phyloP scores from a whole-genome alignment of 139 green algal genomes.

The Chlorella sp. region DNA sequence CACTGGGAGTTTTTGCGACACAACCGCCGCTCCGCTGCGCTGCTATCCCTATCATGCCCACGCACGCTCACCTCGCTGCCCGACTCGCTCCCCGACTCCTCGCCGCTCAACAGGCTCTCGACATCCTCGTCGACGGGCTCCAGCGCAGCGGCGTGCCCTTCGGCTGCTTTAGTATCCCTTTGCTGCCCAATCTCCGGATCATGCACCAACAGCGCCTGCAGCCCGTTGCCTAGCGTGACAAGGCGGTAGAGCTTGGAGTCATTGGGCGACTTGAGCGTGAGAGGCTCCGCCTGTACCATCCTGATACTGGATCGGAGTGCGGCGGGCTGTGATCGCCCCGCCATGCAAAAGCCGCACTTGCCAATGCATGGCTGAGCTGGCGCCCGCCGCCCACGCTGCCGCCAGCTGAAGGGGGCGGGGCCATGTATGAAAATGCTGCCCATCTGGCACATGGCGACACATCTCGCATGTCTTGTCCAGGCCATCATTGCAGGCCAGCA shows the following conservation, averaged over 20 bases:
- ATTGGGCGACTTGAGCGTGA: constrained; percentile 48
- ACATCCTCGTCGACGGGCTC: constrained; percentile 52
- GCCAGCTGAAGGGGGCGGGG: too few relatives aligned
- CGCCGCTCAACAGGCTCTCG: constrained; percentile 37
- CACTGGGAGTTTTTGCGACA: neutral
- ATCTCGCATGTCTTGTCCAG: too few relatives aligned
- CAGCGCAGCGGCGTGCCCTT: constrained; percentile 1
- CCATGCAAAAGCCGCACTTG: too few relatives aligned
- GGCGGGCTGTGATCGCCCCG: too few relatives aligned
- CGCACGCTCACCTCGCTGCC: neutral
- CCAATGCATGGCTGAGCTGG: neutral
- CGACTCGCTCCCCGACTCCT: neutral
- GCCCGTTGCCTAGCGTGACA: constrained; percentile 78
- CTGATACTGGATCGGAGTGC: too few relatives aligned
- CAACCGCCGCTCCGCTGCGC: neutral
- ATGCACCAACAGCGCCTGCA: constrained; percentile 85
- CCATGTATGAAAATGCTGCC: too few relatives aligned
- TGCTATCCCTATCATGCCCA: neutral
- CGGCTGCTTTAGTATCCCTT: constrained; percentile 22
- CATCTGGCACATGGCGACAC: too few relatives aligned
- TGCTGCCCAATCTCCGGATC: constrained; percentile 84
- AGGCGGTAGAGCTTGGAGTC: constrained; percentile 78
- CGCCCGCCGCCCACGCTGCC: neutral
- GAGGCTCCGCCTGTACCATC: constrained; percentile 12
- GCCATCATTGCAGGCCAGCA: too few relatives aligned